Evolutionary conservation across 164 flowering plant genomes (phyloP), one percentile per base, ranked within the genome.

Genomic region (Chimonanthus salicifolius): DNA sequence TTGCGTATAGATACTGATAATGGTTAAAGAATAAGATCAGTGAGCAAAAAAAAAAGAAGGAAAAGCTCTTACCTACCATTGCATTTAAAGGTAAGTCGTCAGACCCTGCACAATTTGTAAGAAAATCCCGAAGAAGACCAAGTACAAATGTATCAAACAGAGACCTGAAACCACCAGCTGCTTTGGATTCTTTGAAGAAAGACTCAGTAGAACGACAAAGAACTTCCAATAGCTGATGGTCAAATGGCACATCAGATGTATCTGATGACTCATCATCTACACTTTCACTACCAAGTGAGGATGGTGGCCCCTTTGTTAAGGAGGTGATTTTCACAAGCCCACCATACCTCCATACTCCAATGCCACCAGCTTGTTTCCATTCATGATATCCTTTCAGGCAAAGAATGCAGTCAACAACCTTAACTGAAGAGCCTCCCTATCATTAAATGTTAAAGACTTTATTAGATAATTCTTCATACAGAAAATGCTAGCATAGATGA

Each of bases 371-470:
- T 75, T 88, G 89, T 84, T 85, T 88, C 98, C 98, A 94, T 78
- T 94, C 97, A 72, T 88, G 79, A 75, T 84, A 94, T n/a, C 92
- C 91, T 88, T 94, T 94, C 58, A 94, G 78, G 66, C 92, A 88
- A 8, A 94, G 88, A 79, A 94, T 90, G 83, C 98, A 94, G 60
- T 92, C 94, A 50, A 94, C 98, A 62, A 94, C 92, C 78, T 89
- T 89, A 64, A 69, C 79, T 50, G 92, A 88, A 7, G 91, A 85
- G 63, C 98, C 98, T 66, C 94, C 98, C 94, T 92, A 82, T 2
- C 80, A 16, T 51, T 11, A 33, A 70, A 77, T 51, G 46, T 66
- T 15, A 4, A 66, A 44, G 33, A 33, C 68, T 44, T 11, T 10
- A 46, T 44, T 5, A 10, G 48, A 66, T 8, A 66, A 44, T 2